A percentile compares a stretch with the other conserved stretches of the same genome.
Evolutionary conservation across 331 rosid genomes (phyloP).

Genomic region (Quercus tomentella): DNA sequence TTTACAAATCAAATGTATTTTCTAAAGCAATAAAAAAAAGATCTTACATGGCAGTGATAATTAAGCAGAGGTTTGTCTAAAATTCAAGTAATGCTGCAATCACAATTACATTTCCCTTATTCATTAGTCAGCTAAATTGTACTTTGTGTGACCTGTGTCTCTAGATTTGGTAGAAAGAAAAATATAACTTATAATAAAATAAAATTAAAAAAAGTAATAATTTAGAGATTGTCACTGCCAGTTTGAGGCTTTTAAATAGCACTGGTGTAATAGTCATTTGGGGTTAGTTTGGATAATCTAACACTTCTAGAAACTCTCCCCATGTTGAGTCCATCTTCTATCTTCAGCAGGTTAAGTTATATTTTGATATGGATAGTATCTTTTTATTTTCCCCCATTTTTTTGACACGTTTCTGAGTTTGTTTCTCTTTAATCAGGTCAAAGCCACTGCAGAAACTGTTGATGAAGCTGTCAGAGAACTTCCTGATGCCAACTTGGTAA

Average conservation of each 20-base stretch:
- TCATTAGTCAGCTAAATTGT: background rate
- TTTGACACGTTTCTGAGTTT: conserved; percentile 1
- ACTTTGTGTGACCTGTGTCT: background rate
- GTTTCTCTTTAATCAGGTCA: conserved; percentile 51
- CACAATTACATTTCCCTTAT: background rate
- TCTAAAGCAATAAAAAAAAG: background rate
- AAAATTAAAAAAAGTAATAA: background rate
- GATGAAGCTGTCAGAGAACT: conserved; percentile 92
- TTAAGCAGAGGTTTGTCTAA: background rate
- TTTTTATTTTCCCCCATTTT: background rate
- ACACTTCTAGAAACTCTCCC: background rate
- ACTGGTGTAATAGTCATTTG: background rate
- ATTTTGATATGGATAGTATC: background rate
- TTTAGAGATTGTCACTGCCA: background rate
- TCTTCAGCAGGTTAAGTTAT: background rate
- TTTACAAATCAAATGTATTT: background rate
- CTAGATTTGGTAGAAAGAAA: background rate
- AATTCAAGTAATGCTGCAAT: background rate
- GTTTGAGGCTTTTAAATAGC: background rate
- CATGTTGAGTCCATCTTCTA: background rate
- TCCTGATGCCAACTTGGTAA: conserved; percentile 99
- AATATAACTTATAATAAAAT: background rate
- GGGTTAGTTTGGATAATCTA: background rate
- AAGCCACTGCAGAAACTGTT: conserved; percentile 85
- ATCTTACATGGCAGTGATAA: background rate